These are phyloP conservation scores for Leishmania braziliensis DNA, from an alignment of 208 protist species.

Conservation along the genomic window DNA sequence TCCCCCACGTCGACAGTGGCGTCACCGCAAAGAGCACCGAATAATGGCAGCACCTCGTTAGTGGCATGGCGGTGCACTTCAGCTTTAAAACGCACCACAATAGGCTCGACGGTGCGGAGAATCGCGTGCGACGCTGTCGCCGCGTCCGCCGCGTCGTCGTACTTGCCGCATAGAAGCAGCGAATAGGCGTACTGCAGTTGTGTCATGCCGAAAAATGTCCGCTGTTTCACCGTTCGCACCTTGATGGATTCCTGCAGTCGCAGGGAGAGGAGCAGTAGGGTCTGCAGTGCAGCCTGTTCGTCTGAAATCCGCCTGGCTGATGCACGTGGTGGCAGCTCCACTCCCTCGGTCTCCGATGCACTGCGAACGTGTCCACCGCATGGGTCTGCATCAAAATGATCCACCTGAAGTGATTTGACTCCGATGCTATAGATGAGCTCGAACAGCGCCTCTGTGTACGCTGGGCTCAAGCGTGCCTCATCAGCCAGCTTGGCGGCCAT, in stretches of 20 bases:
- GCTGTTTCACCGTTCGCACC: conserved; percentile 6
- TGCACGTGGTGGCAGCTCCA: not conserved
- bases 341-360: not conserved
- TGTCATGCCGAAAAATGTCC: conserved; percentile 35
- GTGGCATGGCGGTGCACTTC: conserved; percentile 10
- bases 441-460: conserved; percentile 57
- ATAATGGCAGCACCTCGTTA: conserved; percentile 6
- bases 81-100: conserved; percentile 27
- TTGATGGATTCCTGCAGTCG: conserved; percentile 10
- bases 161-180: conserved; percentile 19
- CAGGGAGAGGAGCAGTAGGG: conserved; percentile 35
- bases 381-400: not conserved
- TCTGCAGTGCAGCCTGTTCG: conserved; percentile 6
- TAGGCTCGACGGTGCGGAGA: conserved; percentile 38
- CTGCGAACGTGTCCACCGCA: not conserved
- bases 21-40: conserved; percentile 1
- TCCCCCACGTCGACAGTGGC: conserved; percentile 10
- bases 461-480: conserved; percentile 12
- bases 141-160: conserved; percentile 3
- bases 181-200: conserved; percentile 37
- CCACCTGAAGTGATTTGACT: not conserved
- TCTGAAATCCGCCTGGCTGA: not conserved
- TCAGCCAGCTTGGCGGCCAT: conserved; percentile 30
- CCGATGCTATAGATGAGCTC: conserved; percentile 61
- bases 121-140: conserved; percentile 14